Conservation (phyloP, 2,329 filamentous ascomycete genomes). For the Colletotrichum zoysiae region DNA sequence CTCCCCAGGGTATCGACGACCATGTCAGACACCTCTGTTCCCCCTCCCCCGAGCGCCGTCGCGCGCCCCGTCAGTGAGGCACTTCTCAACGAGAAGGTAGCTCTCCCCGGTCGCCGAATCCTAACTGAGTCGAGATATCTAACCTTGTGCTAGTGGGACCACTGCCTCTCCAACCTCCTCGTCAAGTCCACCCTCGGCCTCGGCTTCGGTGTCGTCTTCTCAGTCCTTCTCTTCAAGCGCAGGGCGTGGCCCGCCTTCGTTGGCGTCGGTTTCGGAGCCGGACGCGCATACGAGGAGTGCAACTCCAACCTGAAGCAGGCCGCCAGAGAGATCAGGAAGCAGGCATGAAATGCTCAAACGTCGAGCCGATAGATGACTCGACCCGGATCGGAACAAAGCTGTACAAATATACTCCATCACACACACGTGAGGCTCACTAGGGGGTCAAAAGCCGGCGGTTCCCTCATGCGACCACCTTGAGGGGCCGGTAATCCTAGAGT, state of each 20-base stretch:
- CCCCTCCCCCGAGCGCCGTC: slow-evolving; percentile 72
- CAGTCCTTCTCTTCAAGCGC: slow-evolving; percentile 97
- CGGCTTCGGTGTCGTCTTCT: slow-evolving; percentile 98
- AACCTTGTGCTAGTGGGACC: slow-evolving; percentile 82
- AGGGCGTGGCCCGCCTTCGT: slow-evolving; percentile 98
- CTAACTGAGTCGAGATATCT: background rate
- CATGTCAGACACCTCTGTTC: slow-evolving; percentile 68
- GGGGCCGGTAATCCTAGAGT: slow-evolving; percentile 35
- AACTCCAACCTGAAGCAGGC: slow-evolving; percentile 81
- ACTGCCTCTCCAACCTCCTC: slow-evolving; percentile 95
- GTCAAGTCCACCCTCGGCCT: slow-evolving; percentile 97
- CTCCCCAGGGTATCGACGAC: slow-evolving; percentile 44
- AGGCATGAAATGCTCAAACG: slow-evolving; percentile 52
- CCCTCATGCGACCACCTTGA: slow-evolving; percentile 24
- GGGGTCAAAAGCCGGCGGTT: slow-evolving; percentile 33
- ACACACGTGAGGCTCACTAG: slow-evolving; percentile 36
- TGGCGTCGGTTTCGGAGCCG: slow-evolving; percentile 93
- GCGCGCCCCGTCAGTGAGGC: slow-evolving; percentile 95
- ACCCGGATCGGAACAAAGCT: slow-evolving; percentile 45
- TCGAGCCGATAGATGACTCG: slow-evolving; percentile 42
- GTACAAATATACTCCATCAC: slow-evolving; percentile 48
- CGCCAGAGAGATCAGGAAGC: slow-evolving; percentile 68
- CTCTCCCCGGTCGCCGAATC: background rate
- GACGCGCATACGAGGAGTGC: slow-evolving; percentile 98
- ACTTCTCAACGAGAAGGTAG: slow-evolving; percentile 97